Evolutionary conservation across 495 filamentous ascomycete species (phyloP).

Genomic region (Cercophora sp.): DNA sequence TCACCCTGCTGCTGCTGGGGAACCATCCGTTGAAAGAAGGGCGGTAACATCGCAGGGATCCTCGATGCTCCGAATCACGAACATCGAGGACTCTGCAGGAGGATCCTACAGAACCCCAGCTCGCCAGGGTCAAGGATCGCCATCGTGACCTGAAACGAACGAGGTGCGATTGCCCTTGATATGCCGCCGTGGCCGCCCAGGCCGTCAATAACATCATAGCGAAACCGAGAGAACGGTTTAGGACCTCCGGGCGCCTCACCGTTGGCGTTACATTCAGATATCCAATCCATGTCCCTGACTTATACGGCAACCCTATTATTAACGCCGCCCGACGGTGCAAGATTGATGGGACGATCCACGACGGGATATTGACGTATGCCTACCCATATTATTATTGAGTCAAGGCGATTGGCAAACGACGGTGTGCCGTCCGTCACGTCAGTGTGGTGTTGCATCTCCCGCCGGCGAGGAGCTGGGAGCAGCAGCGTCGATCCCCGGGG

Average conservation of each 20-base stretch:
- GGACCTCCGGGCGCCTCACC: not conserved
- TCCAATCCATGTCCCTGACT: slow-evolving; percentile 7
- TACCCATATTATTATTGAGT: not conserved
- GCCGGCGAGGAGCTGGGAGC: too few species aligned
- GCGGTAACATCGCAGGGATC: not conserved
- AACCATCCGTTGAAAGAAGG: too few species aligned
- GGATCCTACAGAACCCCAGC: not conserved
- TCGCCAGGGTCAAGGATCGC: not conserved
- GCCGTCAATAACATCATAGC: not conserved
- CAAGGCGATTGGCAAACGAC: too few species aligned
- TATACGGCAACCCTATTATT: not conserved
- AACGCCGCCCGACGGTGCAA: not conserved
- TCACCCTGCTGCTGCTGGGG: too few species aligned
- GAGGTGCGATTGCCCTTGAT: not conserved
- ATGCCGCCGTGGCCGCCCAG: not conserved
- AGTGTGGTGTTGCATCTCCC: too few species aligned
- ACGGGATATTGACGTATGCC: too few species aligned
- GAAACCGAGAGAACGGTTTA: slow-evolving; percentile 6
- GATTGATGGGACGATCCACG: not conserved
- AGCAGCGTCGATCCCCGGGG: not conserved
- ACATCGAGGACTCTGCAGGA: not conserved
- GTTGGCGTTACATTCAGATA: not conserved
- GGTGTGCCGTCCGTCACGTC: too few species aligned
- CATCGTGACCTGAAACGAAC: not conserved
- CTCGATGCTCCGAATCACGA: not conserved